A percentile compares a stretch with the other conserved stretches of the same genome.
Evolutionary conservation across 2,329 filamentous ascomycete genomes (phyloP).

Genomic region (Davidsoniella eucalypti): DNA sequence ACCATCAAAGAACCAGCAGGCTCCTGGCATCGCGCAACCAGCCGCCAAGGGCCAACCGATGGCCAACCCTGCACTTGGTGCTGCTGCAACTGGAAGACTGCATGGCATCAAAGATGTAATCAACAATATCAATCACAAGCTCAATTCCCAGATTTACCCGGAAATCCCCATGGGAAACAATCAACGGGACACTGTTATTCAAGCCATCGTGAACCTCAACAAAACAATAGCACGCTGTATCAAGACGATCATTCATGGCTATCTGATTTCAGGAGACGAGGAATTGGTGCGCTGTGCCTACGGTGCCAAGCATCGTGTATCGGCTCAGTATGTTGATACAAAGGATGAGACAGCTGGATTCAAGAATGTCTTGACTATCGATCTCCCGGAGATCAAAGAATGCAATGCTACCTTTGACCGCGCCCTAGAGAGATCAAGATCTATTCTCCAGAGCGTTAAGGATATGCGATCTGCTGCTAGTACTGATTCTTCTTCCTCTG

Average conservation of each 20-base stretch:
- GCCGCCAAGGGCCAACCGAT: background rate
- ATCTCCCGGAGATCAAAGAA: background rate
- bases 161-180: background rate
- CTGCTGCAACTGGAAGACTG: background rate
- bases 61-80: background rate
- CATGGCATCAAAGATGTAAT: background rate
- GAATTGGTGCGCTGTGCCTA: background rate
- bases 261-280: no score
- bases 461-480: background rate
- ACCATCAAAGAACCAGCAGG: background rate
- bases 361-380: conserved; percentile 1
- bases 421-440: background rate
- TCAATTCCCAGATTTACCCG: background rate
- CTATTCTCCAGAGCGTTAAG: background rate
- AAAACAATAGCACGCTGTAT: no score
- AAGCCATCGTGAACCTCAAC: no score
- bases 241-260: no score
- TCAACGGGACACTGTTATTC: no score
- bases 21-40: background rate
- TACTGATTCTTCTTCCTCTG: background rate
- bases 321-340: background rate
- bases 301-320: background rate
- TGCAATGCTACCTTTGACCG: background rate
- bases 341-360: background rate
- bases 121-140: background rate